A percentile compares a stretch with the other conserved stretches of the same genome.
Evolutionary conservation across 164 flowering plant species (phyloP).

Genomic region (Vitis riparia): DNA sequence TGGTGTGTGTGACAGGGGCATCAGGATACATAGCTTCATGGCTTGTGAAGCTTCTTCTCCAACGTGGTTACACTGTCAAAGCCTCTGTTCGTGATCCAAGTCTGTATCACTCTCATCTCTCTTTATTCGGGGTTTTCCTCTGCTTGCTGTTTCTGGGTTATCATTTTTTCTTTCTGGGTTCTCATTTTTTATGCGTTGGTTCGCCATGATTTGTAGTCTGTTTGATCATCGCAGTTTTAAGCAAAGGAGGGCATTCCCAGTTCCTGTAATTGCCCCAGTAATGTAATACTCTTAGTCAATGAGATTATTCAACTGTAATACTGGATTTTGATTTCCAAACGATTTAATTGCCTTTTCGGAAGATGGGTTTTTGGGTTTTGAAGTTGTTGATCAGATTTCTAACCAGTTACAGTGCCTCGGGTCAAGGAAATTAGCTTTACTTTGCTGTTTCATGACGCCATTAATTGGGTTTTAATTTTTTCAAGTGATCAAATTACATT

Average conservation of each 20-base stretch:
- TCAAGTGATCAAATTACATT: too few species aligned
- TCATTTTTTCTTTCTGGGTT: background rate
- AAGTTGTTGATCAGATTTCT: background rate
- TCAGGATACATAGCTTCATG: constrained; percentile 58
- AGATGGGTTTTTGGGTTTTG: background rate
- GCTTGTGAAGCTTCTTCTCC: constrained; percentile 48
- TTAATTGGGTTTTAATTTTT: too few species aligned
- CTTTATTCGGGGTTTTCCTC: background rate
- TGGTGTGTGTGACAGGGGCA: constrained; percentile 52
- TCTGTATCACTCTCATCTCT: constrained; percentile 8
- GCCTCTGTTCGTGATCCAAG: constrained; percentile 54
- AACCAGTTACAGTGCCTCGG: too few species aligned
- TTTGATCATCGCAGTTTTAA: background rate
- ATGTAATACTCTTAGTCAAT: too few species aligned
- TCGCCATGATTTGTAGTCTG: background rate
- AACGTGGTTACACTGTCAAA: constrained; percentile 49
- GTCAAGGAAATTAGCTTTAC: too few species aligned
- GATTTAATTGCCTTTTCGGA: background rate
- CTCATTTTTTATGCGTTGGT: background rate
- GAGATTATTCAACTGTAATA: background rate
- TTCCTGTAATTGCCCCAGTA: too few species aligned
- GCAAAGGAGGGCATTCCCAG: background rate
- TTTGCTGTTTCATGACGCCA: too few species aligned
- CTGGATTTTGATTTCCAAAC: background rate
- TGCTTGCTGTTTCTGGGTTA: background rate